Conservation (phyloP, 2,329 filamentous ascomycete species). For the Metarhizium humberi region DNA sequence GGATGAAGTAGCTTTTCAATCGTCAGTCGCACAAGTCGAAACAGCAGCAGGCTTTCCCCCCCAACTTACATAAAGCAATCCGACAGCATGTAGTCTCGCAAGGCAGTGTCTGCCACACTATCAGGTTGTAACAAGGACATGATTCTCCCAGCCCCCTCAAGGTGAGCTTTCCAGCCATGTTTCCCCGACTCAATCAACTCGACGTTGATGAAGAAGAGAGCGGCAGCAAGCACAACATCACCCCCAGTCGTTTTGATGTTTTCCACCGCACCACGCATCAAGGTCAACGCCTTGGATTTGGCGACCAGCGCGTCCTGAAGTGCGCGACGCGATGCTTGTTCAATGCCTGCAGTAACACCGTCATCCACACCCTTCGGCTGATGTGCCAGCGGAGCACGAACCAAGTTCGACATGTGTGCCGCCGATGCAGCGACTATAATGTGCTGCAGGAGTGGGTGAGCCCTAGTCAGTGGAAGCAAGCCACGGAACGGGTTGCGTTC, state of each 20-base stretch:
- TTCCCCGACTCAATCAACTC: constrained; percentile 40
- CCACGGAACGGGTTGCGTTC: constrained; percentile 36
- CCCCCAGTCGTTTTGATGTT: constrained; percentile 26
- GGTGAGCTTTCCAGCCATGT: constrained; percentile 36
- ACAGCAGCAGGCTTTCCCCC: too few species aligned
- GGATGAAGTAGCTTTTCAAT: constrained; percentile 30
- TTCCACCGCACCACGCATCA: constrained; percentile 30
- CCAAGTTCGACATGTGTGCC: constrained; percentile 36
- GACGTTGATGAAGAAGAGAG: constrained; percentile 40
- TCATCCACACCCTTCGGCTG: background rate
- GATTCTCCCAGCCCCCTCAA: constrained; percentile 35
- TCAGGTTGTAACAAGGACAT: constrained; percentile 29
- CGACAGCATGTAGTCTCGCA: constrained; percentile 36
- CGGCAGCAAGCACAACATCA: constrained; percentile 34
- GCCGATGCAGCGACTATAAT: constrained; percentile 40
- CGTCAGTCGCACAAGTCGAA: background rate
- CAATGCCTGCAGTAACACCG: constrained; percentile 3
- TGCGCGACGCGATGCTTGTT: constrained; percentile 16
- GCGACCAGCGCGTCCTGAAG: constrained; percentile 35
- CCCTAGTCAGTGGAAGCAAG: constrained; percentile 31
- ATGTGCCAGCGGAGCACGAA: constrained; percentile 20
- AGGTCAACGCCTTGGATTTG: constrained; percentile 33
- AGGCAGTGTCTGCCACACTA: constrained; percentile 21
- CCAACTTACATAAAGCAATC: constrained; percentile 35
- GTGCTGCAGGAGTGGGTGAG: constrained; percentile 33